Evolutionary conservation across 1,284 basidiomycete genomes (phyloP).

Genomic region (Melampsora americana): DNA sequence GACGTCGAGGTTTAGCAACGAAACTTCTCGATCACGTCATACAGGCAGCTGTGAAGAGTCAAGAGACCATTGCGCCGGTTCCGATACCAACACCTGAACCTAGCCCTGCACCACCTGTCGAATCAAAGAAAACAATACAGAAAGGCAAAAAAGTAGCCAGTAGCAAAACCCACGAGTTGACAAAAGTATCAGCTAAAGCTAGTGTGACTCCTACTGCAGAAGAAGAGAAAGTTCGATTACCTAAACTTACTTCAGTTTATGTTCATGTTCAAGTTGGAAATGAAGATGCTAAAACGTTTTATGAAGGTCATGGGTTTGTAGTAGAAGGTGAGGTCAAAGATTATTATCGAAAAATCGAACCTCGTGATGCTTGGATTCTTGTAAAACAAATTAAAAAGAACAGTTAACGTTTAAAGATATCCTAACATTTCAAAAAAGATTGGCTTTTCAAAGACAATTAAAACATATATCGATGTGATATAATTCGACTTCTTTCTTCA

Average conservation of each 20-base stretch:
- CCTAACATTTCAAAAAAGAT: no score
- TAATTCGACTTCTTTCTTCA: no score
- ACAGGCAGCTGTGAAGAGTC: constrained; percentile 49
- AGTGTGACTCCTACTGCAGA: background rate
- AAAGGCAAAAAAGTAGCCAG: constrained; percentile 49
- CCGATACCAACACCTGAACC: constrained; percentile 35
- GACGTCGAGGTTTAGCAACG: constrained; percentile 53
- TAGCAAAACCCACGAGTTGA: constrained; percentile 7
- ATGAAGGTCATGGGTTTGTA: constrained; percentile 52
- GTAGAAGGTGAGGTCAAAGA: constrained; percentile 49
- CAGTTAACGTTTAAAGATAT: background rate
- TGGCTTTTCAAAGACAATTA: no score
- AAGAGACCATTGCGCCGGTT: constrained; percentile 42
- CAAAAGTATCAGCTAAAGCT: constrained; percentile 7
- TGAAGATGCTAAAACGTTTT: constrained; percentile 51
- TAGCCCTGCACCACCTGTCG: background rate
- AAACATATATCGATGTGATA: no score
- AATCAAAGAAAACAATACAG: constrained; percentile 30
- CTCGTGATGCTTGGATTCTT: constrained; percentile 46
- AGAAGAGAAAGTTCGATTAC: constrained; percentile 37
- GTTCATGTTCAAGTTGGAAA: constrained; percentile 54
- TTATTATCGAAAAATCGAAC: constrained; percentile 50
- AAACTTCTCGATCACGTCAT: constrained; percentile 51
- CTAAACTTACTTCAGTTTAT: constrained; percentile 45
- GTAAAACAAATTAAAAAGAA: constrained; percentile 10